Conservation (phyloP, 2,329 filamentous ascomycete species). For the Fusarium sp. region DNA sequence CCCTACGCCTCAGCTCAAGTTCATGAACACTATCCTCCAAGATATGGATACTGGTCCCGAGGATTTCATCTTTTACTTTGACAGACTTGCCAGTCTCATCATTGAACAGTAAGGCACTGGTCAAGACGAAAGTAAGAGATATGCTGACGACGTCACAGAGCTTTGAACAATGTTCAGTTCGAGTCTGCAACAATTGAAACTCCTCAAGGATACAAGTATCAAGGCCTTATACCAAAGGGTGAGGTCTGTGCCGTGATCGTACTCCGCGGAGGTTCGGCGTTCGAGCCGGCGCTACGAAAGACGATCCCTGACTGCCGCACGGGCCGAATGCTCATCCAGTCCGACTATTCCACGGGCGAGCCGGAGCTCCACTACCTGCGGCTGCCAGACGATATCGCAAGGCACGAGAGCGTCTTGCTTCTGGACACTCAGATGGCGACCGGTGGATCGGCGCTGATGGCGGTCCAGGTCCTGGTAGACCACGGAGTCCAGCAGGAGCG, state of each 20-base stretch:
- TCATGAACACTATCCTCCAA: slow-evolving; percentile 91
- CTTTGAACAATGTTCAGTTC: slow-evolving; percentile 79
- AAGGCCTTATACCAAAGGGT: slow-evolving; percentile 73
- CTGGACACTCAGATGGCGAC: slow-evolving; percentile 95
- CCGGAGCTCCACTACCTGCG: slow-evolving; percentile 92
- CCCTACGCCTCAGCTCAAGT: slow-evolving; percentile 79
- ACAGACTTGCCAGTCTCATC: slow-evolving; percentile 82
- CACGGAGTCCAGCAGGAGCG: slow-evolving; percentile 84
- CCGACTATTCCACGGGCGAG: slow-evolving; percentile 82
- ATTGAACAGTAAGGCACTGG: slow-evolving; percentile 70
- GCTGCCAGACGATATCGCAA: slow-evolving; percentile 74
- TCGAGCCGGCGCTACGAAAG: slow-evolving; percentile 86
- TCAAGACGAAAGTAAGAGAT: too few relatives aligned
- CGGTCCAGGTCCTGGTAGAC: slow-evolving; percentile 92
- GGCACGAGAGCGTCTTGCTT: slow-evolving; percentile 82
- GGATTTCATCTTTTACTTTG: slow-evolving; percentile 98
- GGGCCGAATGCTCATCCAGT: slow-evolving; percentile 89
- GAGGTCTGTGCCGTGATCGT: slow-evolving; percentile 86
- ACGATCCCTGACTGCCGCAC: slow-evolving; percentile 93
- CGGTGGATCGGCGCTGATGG: slow-evolving; percentile 87
- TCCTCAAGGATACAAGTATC: slow-evolving; percentile 72
- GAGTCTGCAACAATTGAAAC: slow-evolving; percentile 70
- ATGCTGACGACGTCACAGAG: slow-evolving; percentile 55
- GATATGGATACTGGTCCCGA: slow-evolving; percentile 79
- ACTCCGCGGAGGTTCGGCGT: slow-evolving; percentile 84